Conservation (phyloP, 2,329 filamentous ascomycete species). For the Fusarium sp. region DNA sequence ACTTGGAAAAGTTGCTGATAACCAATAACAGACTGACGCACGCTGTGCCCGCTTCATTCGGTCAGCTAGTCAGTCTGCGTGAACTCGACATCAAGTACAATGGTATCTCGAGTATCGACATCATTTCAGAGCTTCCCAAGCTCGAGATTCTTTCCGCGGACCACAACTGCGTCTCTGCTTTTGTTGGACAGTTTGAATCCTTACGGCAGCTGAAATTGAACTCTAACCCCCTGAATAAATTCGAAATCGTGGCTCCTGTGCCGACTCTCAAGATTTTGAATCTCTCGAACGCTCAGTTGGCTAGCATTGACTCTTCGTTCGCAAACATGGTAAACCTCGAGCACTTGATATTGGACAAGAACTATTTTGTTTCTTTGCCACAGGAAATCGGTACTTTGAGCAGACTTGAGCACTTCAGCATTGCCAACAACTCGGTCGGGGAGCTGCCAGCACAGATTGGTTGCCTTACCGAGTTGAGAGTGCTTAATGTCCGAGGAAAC, state of each 20-base stretch:
- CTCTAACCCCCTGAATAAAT: constrained; percentile 94
- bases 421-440: constrained; percentile 89
- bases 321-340: constrained; percentile 88
- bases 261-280: constrained; percentile 88
- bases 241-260: constrained; percentile 81
- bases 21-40: constrained; percentile 92
- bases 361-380: constrained; percentile 93
- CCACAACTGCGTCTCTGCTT: constrained; percentile 91
- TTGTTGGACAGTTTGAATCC: constrained; percentile 87
- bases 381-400: constrained; percentile 84
- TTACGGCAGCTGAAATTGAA: constrained; percentile 89
- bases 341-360: constrained; percentile 90
- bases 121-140: constrained; percentile 83
- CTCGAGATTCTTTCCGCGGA: constrained; percentile 90
- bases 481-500: constrained; percentile 91
- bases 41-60: constrained; percentile 78
- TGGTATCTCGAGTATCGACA: constrained; percentile 85
- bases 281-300: constrained; percentile 89
- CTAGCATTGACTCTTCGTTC: constrained; percentile 89
- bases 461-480: constrained; percentile 83
- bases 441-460: constrained; percentile 89
- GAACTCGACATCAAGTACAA: constrained; percentile 98
- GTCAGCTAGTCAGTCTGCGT: constrained; percentile 78
- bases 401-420: constrained; percentile 90
- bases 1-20: constrained; percentile 89